Evolutionary conservation across 1,284 basidiomycete genomes (phyloP).

Genomic region (Ceratobasidium sp.): DNA sequence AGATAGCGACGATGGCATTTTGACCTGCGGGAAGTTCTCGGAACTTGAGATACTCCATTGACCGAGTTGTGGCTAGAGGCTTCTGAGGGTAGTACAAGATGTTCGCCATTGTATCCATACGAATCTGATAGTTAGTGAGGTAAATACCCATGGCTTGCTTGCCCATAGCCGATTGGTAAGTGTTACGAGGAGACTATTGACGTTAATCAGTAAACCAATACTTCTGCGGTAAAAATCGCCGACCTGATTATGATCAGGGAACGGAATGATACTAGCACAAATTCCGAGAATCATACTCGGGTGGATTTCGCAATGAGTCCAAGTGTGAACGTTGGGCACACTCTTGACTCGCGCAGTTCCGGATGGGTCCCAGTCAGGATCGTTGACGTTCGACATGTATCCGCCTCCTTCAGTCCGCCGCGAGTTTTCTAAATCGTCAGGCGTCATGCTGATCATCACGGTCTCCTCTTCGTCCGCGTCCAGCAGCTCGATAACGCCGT

Average conservation of each 20-base stretch:
- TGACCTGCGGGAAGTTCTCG: slow-evolving; percentile 97
- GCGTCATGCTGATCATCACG: slow-evolving; percentile 99
- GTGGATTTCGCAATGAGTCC: slow-evolving; percentile 99
- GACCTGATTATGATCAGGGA: slow-evolving; percentile 99
- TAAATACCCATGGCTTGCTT: slow-evolving; percentile 99
- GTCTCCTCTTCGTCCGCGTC: slow-evolving; percentile 99
- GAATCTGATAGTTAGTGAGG: slow-evolving; percentile 96
- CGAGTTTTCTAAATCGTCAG: slow-evolving; percentile 92
- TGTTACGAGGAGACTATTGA: slow-evolving; percentile 94
- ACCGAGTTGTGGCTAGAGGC: slow-evolving; percentile 96
- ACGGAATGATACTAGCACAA: slow-evolving; percentile 98
- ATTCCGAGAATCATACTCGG: slow-evolving; percentile 99
- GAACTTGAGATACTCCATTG: slow-evolving; percentile 99
- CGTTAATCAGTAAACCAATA: slow-evolving; percentile 46
- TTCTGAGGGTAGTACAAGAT: slow-evolving; percentile 99
- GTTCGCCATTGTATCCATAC: slow-evolving; percentile 99
- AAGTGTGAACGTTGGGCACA: slow-evolving; percentile 84
- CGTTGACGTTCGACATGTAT: slow-evolving; percentile 59
- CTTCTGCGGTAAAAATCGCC: slow-evolving; percentile 50
- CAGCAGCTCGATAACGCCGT: slow-evolving; percentile 92
- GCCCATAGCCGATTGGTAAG: slow-evolving; percentile 99
- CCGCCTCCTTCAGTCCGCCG: slow-evolving; percentile 72
- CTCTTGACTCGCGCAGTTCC: slow-evolving; percentile 90
- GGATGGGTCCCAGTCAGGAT: slow-evolving; percentile 74
- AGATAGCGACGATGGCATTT: slow-evolving; percentile 97